Evolutionary conservation across 345 rosid species (phyloP).

Genomic region (Rhodomyrtus tomentosa): DNA sequence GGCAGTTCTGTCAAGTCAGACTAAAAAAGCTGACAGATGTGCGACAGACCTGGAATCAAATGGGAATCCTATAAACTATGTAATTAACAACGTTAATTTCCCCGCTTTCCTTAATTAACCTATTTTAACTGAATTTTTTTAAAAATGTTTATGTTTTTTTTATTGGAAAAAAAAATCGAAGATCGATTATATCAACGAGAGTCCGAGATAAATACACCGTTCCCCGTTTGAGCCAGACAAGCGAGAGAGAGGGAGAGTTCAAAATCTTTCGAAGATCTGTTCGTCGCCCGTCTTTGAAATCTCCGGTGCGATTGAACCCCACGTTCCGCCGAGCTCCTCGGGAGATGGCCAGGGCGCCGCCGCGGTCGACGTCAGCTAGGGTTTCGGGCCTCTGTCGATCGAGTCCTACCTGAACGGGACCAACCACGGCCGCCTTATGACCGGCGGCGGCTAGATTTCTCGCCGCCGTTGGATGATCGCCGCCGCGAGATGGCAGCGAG

Average conservation of each 20-base stretch:
- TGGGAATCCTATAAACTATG: neutral
- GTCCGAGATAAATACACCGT: neutral
- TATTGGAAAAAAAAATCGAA: neutral
- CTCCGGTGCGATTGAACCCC: conserved; percentile 3
- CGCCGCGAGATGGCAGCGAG: conserved; percentile 23
- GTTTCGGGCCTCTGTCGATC: conserved; percentile 11
- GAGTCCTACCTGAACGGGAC: neutral
- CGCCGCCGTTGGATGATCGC: neutral
- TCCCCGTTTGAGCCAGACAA: neutral
- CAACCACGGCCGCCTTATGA: neutral
- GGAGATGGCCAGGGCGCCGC: conserved; percentile 12
- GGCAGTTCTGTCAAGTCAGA: neutral
- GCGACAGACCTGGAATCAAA: neutral
- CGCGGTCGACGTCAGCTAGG: conserved; percentile 10
- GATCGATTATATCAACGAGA: neutral
- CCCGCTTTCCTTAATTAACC: neutral
- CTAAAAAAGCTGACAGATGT: neutral
- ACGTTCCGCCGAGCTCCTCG: neutral
- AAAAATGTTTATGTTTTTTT: neutral
- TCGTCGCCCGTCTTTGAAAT: neutral
- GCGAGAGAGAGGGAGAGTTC: neutral
- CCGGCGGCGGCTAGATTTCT: neutral
- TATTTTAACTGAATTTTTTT: neutral
- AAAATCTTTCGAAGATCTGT: neutral
- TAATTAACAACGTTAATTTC: neutral